Evolutionary conservation across 176 grass and related monocot species (phyloP).

Genomic region (Miscanthus lutarioriparius): DNA sequence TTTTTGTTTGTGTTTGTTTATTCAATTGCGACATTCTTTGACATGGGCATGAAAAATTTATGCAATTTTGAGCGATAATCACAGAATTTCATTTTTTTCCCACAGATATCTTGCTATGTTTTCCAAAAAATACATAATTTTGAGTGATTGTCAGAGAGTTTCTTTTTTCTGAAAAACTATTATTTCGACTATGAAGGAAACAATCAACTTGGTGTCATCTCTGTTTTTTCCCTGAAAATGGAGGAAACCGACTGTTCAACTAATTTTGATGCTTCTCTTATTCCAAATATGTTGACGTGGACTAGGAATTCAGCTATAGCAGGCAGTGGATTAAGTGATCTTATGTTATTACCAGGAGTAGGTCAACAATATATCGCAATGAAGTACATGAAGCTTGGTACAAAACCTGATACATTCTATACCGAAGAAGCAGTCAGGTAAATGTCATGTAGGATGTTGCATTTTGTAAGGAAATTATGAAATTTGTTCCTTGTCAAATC

Average conservation of each 20-base stretch:
- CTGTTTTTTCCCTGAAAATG: neutral
- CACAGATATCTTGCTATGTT: neutral
- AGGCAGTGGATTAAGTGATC: neutral
- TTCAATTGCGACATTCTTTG: neutral
- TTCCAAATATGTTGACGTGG: neutral
- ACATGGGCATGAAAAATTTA: neutral
- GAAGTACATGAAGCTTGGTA: slow-evolving; percentile 98
- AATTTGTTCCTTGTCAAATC: neutral
- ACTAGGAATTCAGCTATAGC: slow-evolving; percentile 20
- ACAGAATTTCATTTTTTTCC: too few relatives aligned
- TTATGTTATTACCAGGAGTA: slow-evolving; percentile 39
- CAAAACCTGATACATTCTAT: slow-evolving; percentile 93
- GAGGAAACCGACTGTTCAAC: neutral
- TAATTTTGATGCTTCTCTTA: neutral
- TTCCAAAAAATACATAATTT: neutral
- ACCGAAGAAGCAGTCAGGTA: slow-evolving; percentile 88
- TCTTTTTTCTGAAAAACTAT: neutral
- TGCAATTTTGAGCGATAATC: neutral
- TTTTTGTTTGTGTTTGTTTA: slow-evolving; percentile 12
- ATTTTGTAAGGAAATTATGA: neutral
- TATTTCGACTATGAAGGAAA: neutral
- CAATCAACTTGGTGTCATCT: neutral
- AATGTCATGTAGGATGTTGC: neutral
- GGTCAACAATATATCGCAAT: slow-evolving; percentile 44
- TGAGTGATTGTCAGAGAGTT: neutral